These are phyloP conservation scores for Zalaria sp. DNA, from an alignment of 2,329 filamentous ascomycete species.

Conservation along the genomic window DNA sequence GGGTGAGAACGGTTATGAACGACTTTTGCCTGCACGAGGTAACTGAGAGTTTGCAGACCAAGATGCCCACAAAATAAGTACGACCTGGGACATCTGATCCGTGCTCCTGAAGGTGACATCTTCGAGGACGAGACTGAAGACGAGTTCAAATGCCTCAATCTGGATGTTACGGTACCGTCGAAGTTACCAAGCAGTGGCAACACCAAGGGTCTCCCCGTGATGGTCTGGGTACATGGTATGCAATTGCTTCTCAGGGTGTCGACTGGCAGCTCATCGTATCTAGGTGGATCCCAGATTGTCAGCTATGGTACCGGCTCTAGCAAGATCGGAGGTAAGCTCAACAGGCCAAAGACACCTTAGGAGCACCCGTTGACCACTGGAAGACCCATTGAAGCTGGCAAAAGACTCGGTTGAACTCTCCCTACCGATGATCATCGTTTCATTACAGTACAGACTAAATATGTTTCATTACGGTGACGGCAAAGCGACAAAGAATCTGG, in stretches of 20 bases:
- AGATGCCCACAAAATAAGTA: conserved; percentile 27
- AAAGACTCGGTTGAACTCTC: conserved; percentile 18
- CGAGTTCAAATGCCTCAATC: conserved; percentile 30
- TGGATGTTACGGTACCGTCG: conserved; percentile 24
- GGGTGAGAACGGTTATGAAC: background rate
- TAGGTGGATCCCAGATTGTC: conserved; percentile 30
- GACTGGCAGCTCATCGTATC: too few relatives aligned
- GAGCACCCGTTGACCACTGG: background rate
- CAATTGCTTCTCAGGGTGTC: too few relatives aligned
- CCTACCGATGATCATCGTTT: conserved; percentile 27
- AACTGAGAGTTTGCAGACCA: conserved; percentile 9
- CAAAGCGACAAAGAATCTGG: conserved; percentile 16
- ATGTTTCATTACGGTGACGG: conserved; percentile 32
- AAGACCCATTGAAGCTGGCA: conserved; percentile 2
- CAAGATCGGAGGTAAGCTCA: conserved; percentile 23
- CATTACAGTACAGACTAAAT: conserved; percentile 29
- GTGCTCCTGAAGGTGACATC: conserved; percentile 20
- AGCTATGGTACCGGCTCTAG: conserved; percentile 30
- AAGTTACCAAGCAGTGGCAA: background rate
- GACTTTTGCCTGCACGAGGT: too few relatives aligned
- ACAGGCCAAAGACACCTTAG: background rate
- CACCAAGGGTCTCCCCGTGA: conserved; percentile 19
- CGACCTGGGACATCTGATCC: conserved; percentile 29
- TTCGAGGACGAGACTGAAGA: conserved; percentile 21
- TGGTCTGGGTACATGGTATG: conserved; percentile 28